Percentiles rank a stretch among this genome's conserved stretches.
Evolutionary conservation across 768 basidiomycete genomes (phyloP).

Genomic region (Suillus fuscotomentosus): DNA sequence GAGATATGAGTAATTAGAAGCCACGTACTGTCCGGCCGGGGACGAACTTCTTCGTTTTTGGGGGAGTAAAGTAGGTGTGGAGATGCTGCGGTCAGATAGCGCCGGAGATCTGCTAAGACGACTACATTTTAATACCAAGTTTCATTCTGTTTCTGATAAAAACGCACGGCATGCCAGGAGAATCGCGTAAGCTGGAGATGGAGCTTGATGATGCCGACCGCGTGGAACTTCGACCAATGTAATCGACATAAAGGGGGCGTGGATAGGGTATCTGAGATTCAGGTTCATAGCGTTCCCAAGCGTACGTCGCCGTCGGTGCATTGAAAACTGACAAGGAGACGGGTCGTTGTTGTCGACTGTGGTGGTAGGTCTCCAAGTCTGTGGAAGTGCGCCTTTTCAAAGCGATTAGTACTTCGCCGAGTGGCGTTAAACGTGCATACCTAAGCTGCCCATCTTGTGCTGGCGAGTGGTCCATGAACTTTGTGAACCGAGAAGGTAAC

Average conservation of each 20-base stretch:
- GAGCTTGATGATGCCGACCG: constrained; percentile 31
- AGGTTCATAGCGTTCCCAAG: constrained; percentile 46
- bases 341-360: constrained; percentile 28
- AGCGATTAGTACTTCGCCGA: constrained; percentile 16
- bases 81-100: constrained; percentile 24
- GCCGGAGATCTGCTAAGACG: constrained; percentile 24
- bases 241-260: constrained; percentile 39
- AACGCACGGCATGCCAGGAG: constrained; percentile 30
- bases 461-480: constrained; percentile 16
- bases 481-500: constrained; percentile 32
- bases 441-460: constrained; percentile 22
- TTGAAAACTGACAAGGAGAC: constrained; percentile 41
- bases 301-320: constrained; percentile 43
- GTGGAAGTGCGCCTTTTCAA: constrained; percentile 22
- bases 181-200: constrained; percentile 26
- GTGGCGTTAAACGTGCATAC: constrained; percentile 15
- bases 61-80: constrained; percentile 29
- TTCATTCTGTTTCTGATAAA: constrained; percentile 11
- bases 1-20: not conserved
- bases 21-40: constrained; percentile 27
- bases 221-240: constrained; percentile 30
- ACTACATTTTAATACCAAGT: constrained; percentile 15
- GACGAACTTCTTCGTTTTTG: constrained; percentile 33
- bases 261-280: constrained; percentile 41
- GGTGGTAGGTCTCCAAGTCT: constrained; percentile 21